Evolutionary conservation across 1,284 basidiomycete species (phyloP), one percentile per base, ranked within the genome.

Genomic region (Ustilago bromivora): DNA sequence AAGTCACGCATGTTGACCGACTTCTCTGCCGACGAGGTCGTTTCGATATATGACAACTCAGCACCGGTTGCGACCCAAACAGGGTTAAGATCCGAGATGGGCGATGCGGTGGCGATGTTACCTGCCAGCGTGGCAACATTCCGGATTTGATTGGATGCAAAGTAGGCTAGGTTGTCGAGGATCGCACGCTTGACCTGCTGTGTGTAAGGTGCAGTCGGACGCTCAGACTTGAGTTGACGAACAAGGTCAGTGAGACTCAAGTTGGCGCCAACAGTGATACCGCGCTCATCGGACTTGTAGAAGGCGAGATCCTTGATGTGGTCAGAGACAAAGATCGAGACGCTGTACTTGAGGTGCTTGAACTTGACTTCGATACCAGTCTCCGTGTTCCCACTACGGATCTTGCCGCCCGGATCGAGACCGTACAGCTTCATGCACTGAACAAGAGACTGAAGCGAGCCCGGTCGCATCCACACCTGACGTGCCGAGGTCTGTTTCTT

Each of bases 81-180:
- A 0, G 87, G 87, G 61, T 87, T 87, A 28, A 87, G 74, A 62
- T 87, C 87, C 56, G 83, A 85, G 62, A 86, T 86, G 41, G 85
- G 86, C 46, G 81, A 84, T 12, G 87, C 87, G 3, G 87, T 87
- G 0, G 83, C 83, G 53, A 87, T 82, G 71, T 87, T 87, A 13
- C 87, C 87, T 0, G 80, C 86, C 35, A 86, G 61, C 3, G 75
- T 78, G 4, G 87, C 86, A 6, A 86, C 85, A 62, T 87, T 87
- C 31, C 87, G 72, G 43, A 87, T 85, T 64, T 87, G 86, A 2
- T 76, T 83, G 2, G 81, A 82, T 12, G 86, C 85, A 69, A 87
- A 87, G 73, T 86, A 85, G 43, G 73, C 63, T 5, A 81, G 59
- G 51, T 79, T 81, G 54, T 74, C 66, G n/a, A 82, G 57, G 41